These are phyloP conservation scores for Papiliotrema laurentii DNA, from an alignment of 1,284 basidiomycete species.

Conservation along the genomic window DNA sequence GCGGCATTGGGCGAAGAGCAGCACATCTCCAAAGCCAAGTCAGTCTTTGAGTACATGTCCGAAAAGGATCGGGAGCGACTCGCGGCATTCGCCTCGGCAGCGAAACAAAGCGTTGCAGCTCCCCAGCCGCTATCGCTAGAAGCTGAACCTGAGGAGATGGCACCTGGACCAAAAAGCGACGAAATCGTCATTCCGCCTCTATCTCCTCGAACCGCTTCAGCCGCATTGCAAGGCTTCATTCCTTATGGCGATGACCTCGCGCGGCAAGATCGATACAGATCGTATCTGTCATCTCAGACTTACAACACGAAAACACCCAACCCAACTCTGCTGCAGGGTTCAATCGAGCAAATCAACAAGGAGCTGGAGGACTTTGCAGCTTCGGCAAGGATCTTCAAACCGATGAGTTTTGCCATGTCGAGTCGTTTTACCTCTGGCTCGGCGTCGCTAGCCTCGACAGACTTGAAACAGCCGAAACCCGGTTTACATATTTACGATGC, in stretches of 20 bases:
- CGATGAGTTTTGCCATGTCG: constrained; percentile 87
- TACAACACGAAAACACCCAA: constrained; percentile 49
- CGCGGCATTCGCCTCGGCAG: constrained; percentile 55
- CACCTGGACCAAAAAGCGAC: constrained; percentile 8
- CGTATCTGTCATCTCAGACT: constrained; percentile 73
- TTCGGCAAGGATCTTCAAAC: constrained; percentile 84
- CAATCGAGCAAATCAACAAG: constrained; percentile 67
- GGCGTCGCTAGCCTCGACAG: constrained; percentile 51
- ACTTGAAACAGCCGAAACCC: constrained; percentile 61
- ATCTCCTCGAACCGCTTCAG: constrained; percentile 72
- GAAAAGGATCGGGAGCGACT: constrained; percentile 83
- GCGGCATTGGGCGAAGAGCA: constrained; percentile 75
- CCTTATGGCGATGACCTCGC: constrained; percentile 73
- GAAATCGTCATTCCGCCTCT: constrained; percentile 56
- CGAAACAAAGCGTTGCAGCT: constrained; percentile 17
- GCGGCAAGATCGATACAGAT: constrained; percentile 80
- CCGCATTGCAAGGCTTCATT: constrained; percentile 82
- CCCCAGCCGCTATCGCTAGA: constrained; percentile 18
- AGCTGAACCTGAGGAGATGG: constrained; percentile 11
- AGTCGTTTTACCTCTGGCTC: constrained; percentile 77
- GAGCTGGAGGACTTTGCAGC: constrained; percentile 84
- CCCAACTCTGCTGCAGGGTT: constrained; percentile 54
- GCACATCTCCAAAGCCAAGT: constrained; percentile 52
- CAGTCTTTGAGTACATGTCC: constrained; percentile 89
- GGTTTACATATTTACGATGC: constrained; percentile 64